Evolutionary conservation across 805 yeast genomes (phyloP).

Genomic region (Zygosaccharomyces kombuchaensis): DNA sequence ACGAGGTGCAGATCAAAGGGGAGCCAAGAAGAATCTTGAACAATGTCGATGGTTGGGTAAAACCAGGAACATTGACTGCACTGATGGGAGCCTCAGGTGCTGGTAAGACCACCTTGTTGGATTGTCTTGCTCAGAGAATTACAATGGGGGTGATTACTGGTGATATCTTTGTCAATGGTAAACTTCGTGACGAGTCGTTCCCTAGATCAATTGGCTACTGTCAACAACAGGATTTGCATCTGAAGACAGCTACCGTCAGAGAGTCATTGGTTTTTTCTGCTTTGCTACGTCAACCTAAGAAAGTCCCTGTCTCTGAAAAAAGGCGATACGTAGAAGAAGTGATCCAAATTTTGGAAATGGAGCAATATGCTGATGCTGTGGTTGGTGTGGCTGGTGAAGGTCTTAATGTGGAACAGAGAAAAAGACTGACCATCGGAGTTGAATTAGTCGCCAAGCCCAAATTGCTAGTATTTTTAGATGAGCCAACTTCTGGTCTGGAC

Average conservation of each 20-base stretch:
- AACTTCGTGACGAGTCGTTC: slow-evolving; percentile 54
- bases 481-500: slow-evolving; percentile 66
- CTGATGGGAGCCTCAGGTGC: slow-evolving; percentile 78
- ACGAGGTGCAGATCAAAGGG: slow-evolving; percentile 58
- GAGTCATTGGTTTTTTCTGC: slow-evolving; percentile 69
- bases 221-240: slow-evolving; percentile 72
- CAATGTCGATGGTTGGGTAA: slow-evolving; percentile 76
- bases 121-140: slow-evolving; percentile 65
- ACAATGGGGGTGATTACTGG: slow-evolving; percentile 68
- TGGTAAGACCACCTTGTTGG: slow-evolving; percentile 71
- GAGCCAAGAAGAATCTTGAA: slow-evolving; percentile 57
- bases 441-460: slow-evolving; percentile 64
- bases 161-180: slow-evolving; percentile 63
- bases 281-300: slow-evolving; percentile 56
- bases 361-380: slow-evolving; percentile 61
- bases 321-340: slow-evolving; percentile 61
- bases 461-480: slow-evolving; percentile 56
- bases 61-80: slow-evolving; percentile 78
- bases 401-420: slow-evolving; percentile 57
- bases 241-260: slow-evolving; percentile 62
- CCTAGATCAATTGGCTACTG: slow-evolving; percentile 63
- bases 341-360: slow-evolving; percentile 60
- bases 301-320: slow-evolving; percentile 52
- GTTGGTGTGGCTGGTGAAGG: slow-evolving; percentile 75
- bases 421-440: slow-evolving; percentile 63